A percentile compares a stretch with the other conserved stretches of the same genome.
phyloP scores from a whole-genome alignment of 345 rosid genomes.

The Cardiospermum halicacabum region DNA sequence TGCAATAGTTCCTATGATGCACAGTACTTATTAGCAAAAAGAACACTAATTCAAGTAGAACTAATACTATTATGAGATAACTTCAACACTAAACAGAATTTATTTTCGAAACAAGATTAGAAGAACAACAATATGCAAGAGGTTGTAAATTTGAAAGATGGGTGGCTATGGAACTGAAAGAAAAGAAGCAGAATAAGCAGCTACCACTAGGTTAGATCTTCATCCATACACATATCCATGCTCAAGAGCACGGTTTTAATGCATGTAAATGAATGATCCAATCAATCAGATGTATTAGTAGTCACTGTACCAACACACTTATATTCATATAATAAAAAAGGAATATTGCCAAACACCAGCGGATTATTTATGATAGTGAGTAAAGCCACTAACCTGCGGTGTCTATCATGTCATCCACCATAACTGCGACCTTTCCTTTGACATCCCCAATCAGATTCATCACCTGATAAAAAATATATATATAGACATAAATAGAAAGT shows the following conservation, averaged over 20 bases:
- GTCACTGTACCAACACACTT: too few species aligned
- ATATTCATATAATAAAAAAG: too few species aligned
- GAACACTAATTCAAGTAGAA: not conserved
- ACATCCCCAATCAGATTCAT: slow-evolving; percentile 99
- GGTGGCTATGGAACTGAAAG: too few species aligned
- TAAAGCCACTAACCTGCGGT: slow-evolving; percentile 74
- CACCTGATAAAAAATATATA: slow-evolving; percentile 53
- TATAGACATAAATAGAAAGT: not conserved
- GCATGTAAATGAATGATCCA: too few species aligned
- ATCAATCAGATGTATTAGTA: too few species aligned
- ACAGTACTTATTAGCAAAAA: not conserved
- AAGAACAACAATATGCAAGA: not conserved
- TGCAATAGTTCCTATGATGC: slow-evolving; percentile 65
- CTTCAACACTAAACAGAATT: not conserved
- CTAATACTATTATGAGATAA: not conserved
- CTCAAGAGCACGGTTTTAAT: too few species aligned
- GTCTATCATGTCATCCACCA: slow-evolving; percentile 99
- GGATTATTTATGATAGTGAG: not conserved
- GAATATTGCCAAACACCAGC: too few species aligned
- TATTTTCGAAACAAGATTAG: not conserved
- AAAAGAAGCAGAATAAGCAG: too few species aligned
- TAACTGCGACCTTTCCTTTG: slow-evolving; percentile 92
- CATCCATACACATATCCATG: too few species aligned
- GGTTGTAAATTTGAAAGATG: too few species aligned
- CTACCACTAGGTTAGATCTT: too few species aligned